Evolutionary conservation across 2,329 filamentous ascomycete genomes (phyloP).

Genomic region (Chaetomium strumarium): DNA sequence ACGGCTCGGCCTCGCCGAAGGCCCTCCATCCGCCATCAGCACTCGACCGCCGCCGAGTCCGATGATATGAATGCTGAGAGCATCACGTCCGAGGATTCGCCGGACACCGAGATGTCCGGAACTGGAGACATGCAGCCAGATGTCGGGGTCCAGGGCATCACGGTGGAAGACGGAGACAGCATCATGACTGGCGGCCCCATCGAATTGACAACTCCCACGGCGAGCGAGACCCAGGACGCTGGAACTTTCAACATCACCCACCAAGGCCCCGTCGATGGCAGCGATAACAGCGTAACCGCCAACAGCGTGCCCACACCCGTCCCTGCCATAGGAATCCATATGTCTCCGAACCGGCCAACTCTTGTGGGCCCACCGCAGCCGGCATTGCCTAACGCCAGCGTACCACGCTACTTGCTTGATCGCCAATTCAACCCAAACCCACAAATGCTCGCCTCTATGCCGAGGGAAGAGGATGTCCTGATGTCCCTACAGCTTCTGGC

Average conservation of each 20-base stretch:
- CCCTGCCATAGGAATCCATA: conserved; percentile 60
- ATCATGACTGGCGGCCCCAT: conserved; percentile 72
- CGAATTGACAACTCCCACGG: conserved; percentile 68
- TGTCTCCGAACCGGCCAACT: conserved; percentile 67
- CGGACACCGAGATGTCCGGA: conserved; percentile 71
- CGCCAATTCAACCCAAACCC: conserved; percentile 63
- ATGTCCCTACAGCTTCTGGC: conserved; percentile 96
- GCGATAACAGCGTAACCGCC: conserved; percentile 73
- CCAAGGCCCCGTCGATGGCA: conserved; percentile 75
- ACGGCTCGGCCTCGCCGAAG: conserved; percentile 58
- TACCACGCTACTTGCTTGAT: conserved; percentile 75
- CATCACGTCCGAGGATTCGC: conserved; percentile 69
- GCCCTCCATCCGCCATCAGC: conserved; percentile 83
- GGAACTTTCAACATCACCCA: conserved; percentile 95
- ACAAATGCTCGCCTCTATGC: conserved; percentile 82
- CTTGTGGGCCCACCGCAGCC: conserved; percentile 69
- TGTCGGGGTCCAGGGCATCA: conserved; percentile 78
- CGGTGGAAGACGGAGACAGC: conserved; percentile 71
- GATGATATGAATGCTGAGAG: conserved; percentile 86
- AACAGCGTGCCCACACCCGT: conserved; percentile 60
- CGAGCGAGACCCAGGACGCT: conserved; percentile 77
- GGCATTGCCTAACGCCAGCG: conserved; percentile 62
- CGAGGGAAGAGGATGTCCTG: conserved; percentile 91
- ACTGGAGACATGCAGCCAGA: conserved; percentile 73
- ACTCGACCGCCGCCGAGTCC: conserved; percentile 73